Evolutionary conservation across 2,329 filamentous ascomycete species (phyloP), one percentile per base, ranked within the genome.

Genomic region (Pleomassaria siparia): DNA sequence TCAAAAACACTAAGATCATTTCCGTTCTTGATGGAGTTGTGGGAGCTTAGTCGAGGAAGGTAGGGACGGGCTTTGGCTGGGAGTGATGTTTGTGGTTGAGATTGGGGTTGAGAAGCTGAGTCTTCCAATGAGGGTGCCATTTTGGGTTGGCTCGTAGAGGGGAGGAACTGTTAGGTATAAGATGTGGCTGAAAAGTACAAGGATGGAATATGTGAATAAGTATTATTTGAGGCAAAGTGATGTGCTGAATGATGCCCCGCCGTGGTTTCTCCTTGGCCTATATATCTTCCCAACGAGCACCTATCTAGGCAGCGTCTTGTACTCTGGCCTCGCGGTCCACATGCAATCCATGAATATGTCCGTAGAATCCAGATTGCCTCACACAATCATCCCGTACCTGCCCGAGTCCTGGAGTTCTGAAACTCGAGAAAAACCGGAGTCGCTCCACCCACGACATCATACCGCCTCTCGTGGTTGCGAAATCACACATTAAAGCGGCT

Each of bases 1-100:
- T 55, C 58, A 15, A 63, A 59, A 24, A 67, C 59, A 47, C 63
- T 66, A 47, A 66, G 46, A 24, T 47, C 46, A 60, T 72, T 73
- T 53, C 62, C 62, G 50, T 73, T 69, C 43, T 57, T 62, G 45
- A 58, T 7, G 29, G 29, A 30, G 29, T n/a, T 30, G 29, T 13
- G 29, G 29, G 10, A 13, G 29, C 29, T 30, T n/a, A 30, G 29
- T 30, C 29, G 29, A 5, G 29, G 13, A n/a, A 30, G 29, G 12
- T 30, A 30, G 12, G 29, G 29, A 32, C 46, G 55, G 22, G 64
- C 59, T 46, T 67, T 66, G 20, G 60, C 44, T 21, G 57, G 36
- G 28, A 62, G 47, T 20, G 59, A 52, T 11, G 71, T 54, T 25
- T 77, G 29, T 11, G 29, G 12, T 30, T 30, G 12, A 13, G 29